These are phyloP conservation scores for Pneumocystis sp. DNA, from an alignment of 1,139 yeast species.

Conservation along the genomic window DNA sequence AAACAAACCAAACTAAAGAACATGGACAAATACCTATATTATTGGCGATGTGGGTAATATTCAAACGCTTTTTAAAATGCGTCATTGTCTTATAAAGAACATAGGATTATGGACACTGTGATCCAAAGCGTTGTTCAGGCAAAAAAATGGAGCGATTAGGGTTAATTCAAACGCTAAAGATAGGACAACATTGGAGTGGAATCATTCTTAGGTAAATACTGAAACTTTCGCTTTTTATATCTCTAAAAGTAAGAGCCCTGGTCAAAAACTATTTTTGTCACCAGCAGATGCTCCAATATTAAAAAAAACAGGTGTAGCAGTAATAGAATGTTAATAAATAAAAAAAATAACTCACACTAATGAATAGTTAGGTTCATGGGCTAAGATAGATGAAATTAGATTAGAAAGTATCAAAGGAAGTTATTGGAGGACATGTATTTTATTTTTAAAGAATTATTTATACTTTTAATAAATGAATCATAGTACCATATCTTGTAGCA, in stretches of 20 bases:
- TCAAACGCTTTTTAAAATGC: neutral
- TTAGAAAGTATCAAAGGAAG: constrained; percentile 83
- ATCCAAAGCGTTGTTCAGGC: constrained; percentile 94
- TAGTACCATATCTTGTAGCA: constrained; percentile 77
- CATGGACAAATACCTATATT: neutral
- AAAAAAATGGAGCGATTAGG: constrained; percentile 85
- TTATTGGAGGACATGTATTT: constrained; percentile 47
- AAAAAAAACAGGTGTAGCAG: constrained; percentile 77
- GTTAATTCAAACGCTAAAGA: constrained; percentile 54
- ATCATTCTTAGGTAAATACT: constrained; percentile 49
- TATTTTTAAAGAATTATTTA: neutral
- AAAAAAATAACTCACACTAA: neutral
- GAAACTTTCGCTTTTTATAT: neutral
- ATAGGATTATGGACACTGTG: constrained; percentile 89
- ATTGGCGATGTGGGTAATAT: neutral
- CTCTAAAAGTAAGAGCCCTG: constrained; percentile 34
- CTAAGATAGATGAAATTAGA: constrained; percentile 88
- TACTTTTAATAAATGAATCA: neutral
- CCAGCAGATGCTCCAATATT: constrained; percentile 73
- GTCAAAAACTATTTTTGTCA: constrained; percentile 80
- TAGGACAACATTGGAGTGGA: constrained; percentile 88
- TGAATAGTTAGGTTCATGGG: constrained; percentile 51
- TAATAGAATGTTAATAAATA: constrained; percentile 54
- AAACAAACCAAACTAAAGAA: neutral
- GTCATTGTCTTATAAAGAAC: constrained; percentile 7